Evolutionary conservation across 2,329 filamentous ascomycete species (phyloP).

Genomic region (Claviceps sp.): DNA sequence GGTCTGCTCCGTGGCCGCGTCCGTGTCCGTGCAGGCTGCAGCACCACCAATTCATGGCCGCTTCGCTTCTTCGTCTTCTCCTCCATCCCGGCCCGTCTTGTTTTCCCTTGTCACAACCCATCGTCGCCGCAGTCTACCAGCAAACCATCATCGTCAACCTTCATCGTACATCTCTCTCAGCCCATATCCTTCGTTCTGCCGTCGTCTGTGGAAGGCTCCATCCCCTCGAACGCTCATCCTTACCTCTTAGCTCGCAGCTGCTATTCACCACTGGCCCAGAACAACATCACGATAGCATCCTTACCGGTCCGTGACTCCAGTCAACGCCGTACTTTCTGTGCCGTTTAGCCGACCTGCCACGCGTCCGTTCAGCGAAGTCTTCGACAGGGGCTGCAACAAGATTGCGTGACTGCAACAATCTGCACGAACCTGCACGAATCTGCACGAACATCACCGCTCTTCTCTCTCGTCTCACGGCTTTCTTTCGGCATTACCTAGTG

Average conservation of each 20-base stretch:
- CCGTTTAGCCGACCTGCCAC: background rate
- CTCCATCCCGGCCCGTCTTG: constrained; percentile 1
- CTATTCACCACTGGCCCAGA: background rate
- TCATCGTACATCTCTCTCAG: background rate
- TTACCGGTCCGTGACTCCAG: background rate
- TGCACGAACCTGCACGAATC: too few species aligned
- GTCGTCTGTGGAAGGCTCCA: background rate
- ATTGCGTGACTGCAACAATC: constrained; percentile 4
- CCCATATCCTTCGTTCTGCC: background rate
- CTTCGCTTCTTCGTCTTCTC: constrained; percentile 1
- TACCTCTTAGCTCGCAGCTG: background rate
- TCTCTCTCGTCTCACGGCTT: background rate
- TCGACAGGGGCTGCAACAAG: constrained; percentile 4
- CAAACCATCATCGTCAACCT: background rate
- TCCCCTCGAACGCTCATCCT: background rate
- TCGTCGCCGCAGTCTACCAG: background rate
- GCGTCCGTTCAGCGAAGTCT: constrained; percentile 1
- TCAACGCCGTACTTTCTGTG: background rate
- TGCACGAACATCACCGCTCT: background rate
- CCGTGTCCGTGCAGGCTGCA: background rate
- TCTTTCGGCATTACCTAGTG: background rate
- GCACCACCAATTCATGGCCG: background rate
- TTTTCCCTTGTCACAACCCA: constrained; percentile 2
- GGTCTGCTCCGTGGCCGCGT: background rate
- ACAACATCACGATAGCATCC: background rate